phyloP scores from a whole-genome alignment of 1,284 basidiomycete genomes.

The Leccinum fallax region DNA sequence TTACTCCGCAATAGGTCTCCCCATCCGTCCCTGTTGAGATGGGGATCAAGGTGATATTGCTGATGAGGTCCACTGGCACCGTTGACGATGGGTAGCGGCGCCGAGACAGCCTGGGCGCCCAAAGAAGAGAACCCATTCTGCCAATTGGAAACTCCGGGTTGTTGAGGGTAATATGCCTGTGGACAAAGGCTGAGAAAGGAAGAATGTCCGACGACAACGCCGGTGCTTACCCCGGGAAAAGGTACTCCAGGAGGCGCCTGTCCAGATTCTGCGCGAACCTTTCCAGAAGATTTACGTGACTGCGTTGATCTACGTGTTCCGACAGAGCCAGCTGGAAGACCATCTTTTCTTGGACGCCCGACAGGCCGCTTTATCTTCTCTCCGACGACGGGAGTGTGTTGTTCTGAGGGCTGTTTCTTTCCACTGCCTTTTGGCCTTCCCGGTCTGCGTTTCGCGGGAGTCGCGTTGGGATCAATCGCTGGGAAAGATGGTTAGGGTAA shows the following conservation, averaged over 20 bases:
- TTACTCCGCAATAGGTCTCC: constrained; percentile 53
- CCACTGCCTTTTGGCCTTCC: constrained; percentile 58
- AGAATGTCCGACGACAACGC: not conserved
- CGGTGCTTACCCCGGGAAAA: constrained; percentile 31
- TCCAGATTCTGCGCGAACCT: constrained; percentile 22
- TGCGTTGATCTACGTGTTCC: constrained; percentile 35
- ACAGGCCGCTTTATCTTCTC: constrained; percentile 55
- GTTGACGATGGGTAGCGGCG: constrained; percentile 35
- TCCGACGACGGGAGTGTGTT: constrained; percentile 28
- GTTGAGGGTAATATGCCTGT: constrained; percentile 38
- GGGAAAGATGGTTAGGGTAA: constrained; percentile 12
- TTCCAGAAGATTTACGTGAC: constrained; percentile 43
- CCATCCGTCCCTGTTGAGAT: constrained; percentile 63
- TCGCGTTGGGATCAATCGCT: constrained; percentile 32
- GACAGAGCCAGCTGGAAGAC: constrained; percentile 57
- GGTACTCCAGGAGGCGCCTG: constrained; percentile 30
- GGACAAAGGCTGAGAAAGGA: constrained; percentile 7
- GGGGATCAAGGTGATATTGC: constrained; percentile 50
- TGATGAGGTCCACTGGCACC: constrained; percentile 30
- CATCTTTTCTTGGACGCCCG: constrained; percentile 58
- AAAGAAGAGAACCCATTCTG: constrained; percentile 32
- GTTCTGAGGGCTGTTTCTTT: constrained; percentile 47
- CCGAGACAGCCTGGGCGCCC: constrained; percentile 32
- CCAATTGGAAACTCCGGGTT: constrained; percentile 37
- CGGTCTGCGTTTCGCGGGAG: constrained; percentile 47